Base-by-base conservation (phyloP, 1,284 basidiomycete species). In the Ganoderma meredithae region DNA sequence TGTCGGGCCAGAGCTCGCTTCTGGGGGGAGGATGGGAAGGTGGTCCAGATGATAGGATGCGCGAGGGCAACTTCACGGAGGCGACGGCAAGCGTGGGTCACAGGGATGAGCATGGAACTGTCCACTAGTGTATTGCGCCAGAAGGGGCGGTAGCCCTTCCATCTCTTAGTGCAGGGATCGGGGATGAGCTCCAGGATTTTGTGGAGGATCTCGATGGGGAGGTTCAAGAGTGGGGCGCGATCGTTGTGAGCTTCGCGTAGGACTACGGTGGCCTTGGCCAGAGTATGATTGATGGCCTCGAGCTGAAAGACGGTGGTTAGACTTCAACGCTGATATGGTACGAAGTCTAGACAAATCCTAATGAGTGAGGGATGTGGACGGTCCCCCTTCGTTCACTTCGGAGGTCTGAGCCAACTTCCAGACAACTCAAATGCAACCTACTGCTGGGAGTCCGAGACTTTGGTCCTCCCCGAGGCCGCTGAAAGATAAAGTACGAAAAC, bases 61-160 rank as follows among this genome's bases (percentile, higher is more conserved):
- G 36, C n/a, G 13, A 67, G 62, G 0, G 62, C 58, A 3, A 67
- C 52, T 22, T 63, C 47, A 12, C 66, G 66, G 5, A 67, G 58
- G 0, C 41, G 66, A 36, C 22, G 66, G 31, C 66, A 64, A 7
- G 56, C 55, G 6, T 36, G 47, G n/a, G 31, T 27, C 6, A 62
- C 41, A 31, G 65, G 60, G 7, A 62, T 12, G 10, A 66, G 60
- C 53, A 25, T 56, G 4, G 31, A 47, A 52, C 53, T 58, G 43
- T 63, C 65, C 6, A 13, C 3, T 9, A 22, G 33, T 0, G 22
- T 8, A 22, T 52, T 49, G 9, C 27, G 17, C 65, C 60, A 66
- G 31, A 59, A 62, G n/a, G 41, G 36, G 3, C n/a, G 40, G 64
- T 61, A 25, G 10, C 27, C 12, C 2, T 33, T 25, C 59, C 40